Evolutionary conservation across 2,329 filamentous ascomycete genomes (phyloP), one percentile per base, ranked within the genome.

Genomic region (Penicillium vulpinum): DNA sequence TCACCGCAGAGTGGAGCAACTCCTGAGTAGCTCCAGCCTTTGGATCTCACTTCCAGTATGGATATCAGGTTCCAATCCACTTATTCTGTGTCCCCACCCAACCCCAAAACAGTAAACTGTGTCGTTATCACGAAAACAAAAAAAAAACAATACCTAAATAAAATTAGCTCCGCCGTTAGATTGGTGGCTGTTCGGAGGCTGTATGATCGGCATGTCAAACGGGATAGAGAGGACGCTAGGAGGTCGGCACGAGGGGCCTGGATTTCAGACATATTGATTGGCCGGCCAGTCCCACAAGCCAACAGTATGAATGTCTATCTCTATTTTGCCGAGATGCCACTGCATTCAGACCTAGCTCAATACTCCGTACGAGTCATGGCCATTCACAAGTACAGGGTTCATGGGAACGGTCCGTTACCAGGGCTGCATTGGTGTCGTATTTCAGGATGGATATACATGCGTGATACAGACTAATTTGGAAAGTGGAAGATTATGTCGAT

Each of bases 201-300:
- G 39, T 58, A 36, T 38, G 60, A 62, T 65, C 61, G 38, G 29
- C 60, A 56, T 40, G 41, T 54, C 38, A 43, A 53, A 46, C 44
- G 51, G 51, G 18, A 46, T 51, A 40, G 21, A 26, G 33, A 13
- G 28, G 39, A 28, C 18, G 35, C 44, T 58, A 58, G 39, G 35
- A 22, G 28, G 26, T 48, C 18, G n/a, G n/a, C 45, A 53, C 50
- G 38, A 51, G 51, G 21, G 28, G 13, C 15, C 21, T 15, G 8
- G 22, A 41, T 31, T 16, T 9, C 4, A 8, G 21, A 21, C 4
- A 24, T n/a, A 35, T 22, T 48, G n/a, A 54, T 48, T 48, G 43
- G 51, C 26, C 13, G 3, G 18, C 0, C 9, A 16, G 13, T 18
- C n/a, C 22, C 28, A 35, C 13, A n/a, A 18, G 6, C 8, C 5